Conservation (phyloP, 163 green algal species). For the Chloromonas sp. region DNA sequence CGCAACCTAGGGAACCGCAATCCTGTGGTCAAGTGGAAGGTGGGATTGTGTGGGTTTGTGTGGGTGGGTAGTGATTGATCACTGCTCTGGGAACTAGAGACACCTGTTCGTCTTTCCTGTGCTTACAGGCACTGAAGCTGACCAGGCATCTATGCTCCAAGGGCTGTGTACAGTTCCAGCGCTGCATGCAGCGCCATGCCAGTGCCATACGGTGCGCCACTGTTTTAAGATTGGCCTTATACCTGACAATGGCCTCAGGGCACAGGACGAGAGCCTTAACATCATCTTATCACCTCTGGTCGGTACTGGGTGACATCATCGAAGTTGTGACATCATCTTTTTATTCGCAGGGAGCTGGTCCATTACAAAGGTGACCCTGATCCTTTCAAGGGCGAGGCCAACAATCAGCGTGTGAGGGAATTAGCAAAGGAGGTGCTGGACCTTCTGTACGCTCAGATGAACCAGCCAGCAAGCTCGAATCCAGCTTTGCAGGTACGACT, state of each 20-base stretch:
- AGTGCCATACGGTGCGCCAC: constrained; percentile 37
- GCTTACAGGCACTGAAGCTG: constrained; percentile 67
- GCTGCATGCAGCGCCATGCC: constrained; percentile 59
- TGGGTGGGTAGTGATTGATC: not conserved
- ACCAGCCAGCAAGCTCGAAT: not conserved
- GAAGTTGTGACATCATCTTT: too few relatives aligned
- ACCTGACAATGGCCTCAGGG: too few relatives aligned
- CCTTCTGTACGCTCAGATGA: constrained; percentile 57
- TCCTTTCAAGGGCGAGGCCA: constrained; percentile 71
- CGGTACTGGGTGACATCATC: too few relatives aligned
- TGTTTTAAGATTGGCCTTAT: too few relatives aligned
- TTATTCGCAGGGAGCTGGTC: constrained; percentile 44
- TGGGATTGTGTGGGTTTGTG: constrained; percentile 10
- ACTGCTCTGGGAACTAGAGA: not conserved
- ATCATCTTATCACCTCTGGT: too few relatives aligned
- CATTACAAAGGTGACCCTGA: constrained; percentile 72
- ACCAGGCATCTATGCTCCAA: constrained; percentile 67
- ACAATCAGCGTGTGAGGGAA: constrained; percentile 72
- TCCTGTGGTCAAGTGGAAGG: constrained; percentile 84
- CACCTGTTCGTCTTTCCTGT: not conserved
- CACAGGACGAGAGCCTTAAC: too few relatives aligned
- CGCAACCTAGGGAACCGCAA: constrained; percentile 61
- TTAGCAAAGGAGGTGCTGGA: constrained; percentile 71
- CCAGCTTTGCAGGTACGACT: not conserved
- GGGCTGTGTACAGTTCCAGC: constrained; percentile 62